Conservation (phyloP, 106 monocot species). For the Agapanthus africanus region DNA sequence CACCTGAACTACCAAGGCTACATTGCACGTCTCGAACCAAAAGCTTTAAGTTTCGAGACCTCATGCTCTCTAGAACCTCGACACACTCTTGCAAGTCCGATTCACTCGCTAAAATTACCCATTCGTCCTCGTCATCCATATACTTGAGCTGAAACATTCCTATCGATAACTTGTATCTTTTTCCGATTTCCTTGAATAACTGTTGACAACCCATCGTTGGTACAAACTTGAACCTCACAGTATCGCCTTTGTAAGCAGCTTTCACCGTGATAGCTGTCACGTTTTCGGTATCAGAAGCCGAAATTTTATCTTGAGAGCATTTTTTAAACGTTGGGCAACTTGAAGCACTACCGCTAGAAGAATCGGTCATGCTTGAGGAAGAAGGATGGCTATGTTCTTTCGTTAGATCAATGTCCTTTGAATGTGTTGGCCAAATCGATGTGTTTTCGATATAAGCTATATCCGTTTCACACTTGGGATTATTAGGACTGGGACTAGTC, state of each 20-base stretch:
- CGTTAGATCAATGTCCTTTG: conserved; percentile 4
- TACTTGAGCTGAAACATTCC: conserved; percentile 83
- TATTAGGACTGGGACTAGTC: too few relatives aligned
- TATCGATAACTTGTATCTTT: conserved; percentile 43
- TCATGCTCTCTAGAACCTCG: conserved; percentile 49
- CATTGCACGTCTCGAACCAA: conserved; percentile 39
- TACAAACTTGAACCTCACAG: conserved; percentile 72
- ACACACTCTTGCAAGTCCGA: conserved; percentile 65
- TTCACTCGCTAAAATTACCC: conserved; percentile 62
- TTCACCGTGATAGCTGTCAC: conserved; percentile 60
- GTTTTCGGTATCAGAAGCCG: neutral
- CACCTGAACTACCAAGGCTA: conserved; percentile 32
- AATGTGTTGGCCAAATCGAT: too few relatives aligned
- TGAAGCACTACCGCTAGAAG: conserved; percentile 68
- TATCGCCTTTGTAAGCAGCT: conserved; percentile 69
- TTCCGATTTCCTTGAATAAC: conserved; percentile 55
- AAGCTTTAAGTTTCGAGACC: conserved; percentile 42
- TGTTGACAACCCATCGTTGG: conserved; percentile 41
- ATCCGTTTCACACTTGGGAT: too few relatives aligned
- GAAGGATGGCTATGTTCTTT: conserved; percentile 45
- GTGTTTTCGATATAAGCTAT: too few relatives aligned
- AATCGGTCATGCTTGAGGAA: conserved; percentile 69
- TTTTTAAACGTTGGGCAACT: conserved; percentile 44
- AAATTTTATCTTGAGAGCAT: conserved; percentile 8
- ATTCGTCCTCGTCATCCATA: conserved; percentile 85